These are phyloP conservation scores for Dactylellina parvicollis DNA, from an alignment of 2,329 filamentous ascomycete genomes.

Conservation along the genomic window DNA sequence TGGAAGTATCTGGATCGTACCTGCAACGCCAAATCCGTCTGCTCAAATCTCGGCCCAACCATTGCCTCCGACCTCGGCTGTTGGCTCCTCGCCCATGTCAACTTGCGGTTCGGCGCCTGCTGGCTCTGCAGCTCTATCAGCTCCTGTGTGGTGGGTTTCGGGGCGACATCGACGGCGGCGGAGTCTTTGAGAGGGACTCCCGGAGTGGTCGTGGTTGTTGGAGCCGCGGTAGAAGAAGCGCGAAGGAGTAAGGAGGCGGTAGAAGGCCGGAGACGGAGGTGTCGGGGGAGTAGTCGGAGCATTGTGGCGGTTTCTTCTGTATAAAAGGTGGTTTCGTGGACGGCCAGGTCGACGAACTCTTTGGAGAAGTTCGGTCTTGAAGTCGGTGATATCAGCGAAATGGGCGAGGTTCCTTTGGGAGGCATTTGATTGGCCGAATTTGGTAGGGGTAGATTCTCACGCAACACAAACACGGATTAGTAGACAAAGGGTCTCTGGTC, in stretches of 20 bases:
- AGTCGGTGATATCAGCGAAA: slow-evolving; percentile 29
- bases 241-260: slow-evolving; percentile 18
- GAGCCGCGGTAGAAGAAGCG: slow-evolving; percentile 17
- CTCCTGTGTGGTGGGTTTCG: slow-evolving; percentile 27
- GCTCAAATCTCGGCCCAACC: slow-evolving; percentile 94
- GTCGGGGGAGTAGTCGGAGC: slow-evolving; percentile 46
- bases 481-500: too few relatives aligned
- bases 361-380: slow-evolving; percentile 2
- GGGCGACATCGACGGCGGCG: slow-evolving; percentile 17
- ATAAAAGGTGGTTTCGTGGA: not conserved
- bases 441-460: not conserved
- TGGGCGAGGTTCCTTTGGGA: slow-evolving; percentile 1
- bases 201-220: slow-evolving; percentile 7
- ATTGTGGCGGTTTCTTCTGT: slow-evolving; percentile 12
- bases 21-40: slow-evolving; percentile 92
- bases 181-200: slow-evolving; percentile 19
- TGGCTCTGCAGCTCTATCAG: slow-evolving; percentile 63
- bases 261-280: slow-evolving; percentile 17
- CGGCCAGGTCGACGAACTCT: not conserved
- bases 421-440: slow-evolving; percentile 17
- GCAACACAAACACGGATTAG: not conserved
- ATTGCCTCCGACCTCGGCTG: slow-evolving; percentile 82
- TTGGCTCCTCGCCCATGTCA: slow-evolving; percentile 87
- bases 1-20: slow-evolving; percentile 66
- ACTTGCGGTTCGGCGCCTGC: slow-evolving; percentile 87